These are phyloP conservation scores for Cynara cardunculus DNA, from an alignment of 129 eudicot genomes.

Conservation along the genomic window DNA sequence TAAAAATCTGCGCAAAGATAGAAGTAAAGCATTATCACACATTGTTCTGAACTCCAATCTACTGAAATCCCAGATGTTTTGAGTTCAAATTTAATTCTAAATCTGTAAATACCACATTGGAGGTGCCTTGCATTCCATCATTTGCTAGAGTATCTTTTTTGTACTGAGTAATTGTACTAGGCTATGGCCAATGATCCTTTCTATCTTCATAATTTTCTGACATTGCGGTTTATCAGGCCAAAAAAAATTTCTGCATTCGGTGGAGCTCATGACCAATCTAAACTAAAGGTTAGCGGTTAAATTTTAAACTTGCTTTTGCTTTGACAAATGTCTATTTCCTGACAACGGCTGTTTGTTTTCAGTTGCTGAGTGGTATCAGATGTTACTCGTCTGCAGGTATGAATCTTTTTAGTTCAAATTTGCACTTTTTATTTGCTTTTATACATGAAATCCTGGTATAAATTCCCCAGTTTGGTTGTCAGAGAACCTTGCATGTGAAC, in stretches of 20 bases:
- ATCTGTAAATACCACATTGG: background rate
- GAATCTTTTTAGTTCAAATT: background rate
- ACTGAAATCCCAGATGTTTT: background rate
- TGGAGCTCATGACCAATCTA: conserved; percentile 35
- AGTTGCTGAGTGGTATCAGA: conserved; percentile 55
- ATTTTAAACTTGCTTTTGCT: background rate
- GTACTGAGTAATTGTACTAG: background rate
- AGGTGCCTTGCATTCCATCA: conserved; percentile 5
- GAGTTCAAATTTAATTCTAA: background rate
- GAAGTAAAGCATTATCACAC: conserved; percentile 2
- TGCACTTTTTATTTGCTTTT: conserved; percentile 7
- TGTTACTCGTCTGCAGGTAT: conserved; percentile 77
- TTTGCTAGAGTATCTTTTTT: conserved; percentile 8
- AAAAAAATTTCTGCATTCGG: conserved; percentile 16
- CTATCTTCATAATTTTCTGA: conserved; percentile 27
- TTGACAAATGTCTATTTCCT: conserved; percentile 16
- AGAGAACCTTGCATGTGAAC: background rate
- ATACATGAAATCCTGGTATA: conserved; percentile 8
- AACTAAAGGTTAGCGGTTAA: conserved; percentile 53
- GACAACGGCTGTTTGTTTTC: conserved; percentile 28
- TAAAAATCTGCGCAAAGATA: background rate
- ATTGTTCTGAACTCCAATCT: conserved; percentile 1
- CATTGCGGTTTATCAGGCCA: conserved; percentile 55
- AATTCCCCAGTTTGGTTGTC: background rate
- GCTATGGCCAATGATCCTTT: conserved; percentile 8